Evolutionary conservation across 352 stramenopile genomes (phyloP), one percentile per base, ranked within the genome.

Genomic region (Poterioochromonas sp.): DNA sequence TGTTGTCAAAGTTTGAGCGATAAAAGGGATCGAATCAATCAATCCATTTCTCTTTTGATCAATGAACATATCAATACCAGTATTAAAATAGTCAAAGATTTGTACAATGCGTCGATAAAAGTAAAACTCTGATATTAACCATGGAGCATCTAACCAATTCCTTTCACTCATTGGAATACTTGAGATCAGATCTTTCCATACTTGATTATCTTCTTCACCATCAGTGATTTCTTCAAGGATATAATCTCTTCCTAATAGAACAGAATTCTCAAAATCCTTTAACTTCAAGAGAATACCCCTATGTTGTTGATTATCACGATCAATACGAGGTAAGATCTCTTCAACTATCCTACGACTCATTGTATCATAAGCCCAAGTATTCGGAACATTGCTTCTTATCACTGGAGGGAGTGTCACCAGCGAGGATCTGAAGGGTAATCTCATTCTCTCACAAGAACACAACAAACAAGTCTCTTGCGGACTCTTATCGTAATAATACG

Each of bases 71-170:
- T 63, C 53, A 34, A 32, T 32, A 32, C 18, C 18, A 63, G 53
- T 63, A 35, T 5, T 8, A 29, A 63, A 63, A 63, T 63, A 63
- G 29, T 29, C 8, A 63, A 63, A n/a, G 5, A 34, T 34, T 35
- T 11, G 3, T 34, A 29, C 53, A 32, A 63, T 34, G 11, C 53
- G 8, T 11, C 53, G 18, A 34, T 63, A 63, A 63, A 63, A 63
- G 29, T 63, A 63, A 63, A 63, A 63, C 29, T 63, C 53, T 26
- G 53, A 63, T 11, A 63, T 34, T 29, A 63, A 5, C 53, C 53
- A 63, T 63, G 53, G 53, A 32, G 53, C 53, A 63, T 63, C 53
- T 63, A 63, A 63, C 53, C 53, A 63, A 63, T 63, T 63, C 8
- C 53, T n/a, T 29, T 63, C 53, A 35, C 3, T 63, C 8, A 8